Evolutionary conservation across 2,329 filamentous ascomycete species (phyloP), one percentile per base, ranked within the genome.

Genomic region (Metarhizium sp.): DNA sequence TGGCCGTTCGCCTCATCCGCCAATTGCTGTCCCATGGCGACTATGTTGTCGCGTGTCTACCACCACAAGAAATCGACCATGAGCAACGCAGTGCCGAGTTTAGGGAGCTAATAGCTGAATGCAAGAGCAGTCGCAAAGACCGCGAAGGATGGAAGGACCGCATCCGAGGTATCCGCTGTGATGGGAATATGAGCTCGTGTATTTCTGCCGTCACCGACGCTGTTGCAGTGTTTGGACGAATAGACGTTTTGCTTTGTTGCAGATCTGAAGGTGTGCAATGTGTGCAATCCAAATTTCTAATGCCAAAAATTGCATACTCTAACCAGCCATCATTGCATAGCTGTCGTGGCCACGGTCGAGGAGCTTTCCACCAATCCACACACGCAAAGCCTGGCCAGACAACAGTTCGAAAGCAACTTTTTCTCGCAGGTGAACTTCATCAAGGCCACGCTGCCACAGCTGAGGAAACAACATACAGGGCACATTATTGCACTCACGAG

Each of bases 361-460:
- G 94, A 99, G 70, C 77, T 96, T 30, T 85, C 86, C 1, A 87
- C 88, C 34, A 86, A 79, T 29, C 78, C 80, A 4, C 80, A 84
- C 47, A 91, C 90, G 1, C 80, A 86, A 62, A 90, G 86, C 57
- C 80, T 96, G 18, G 86, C 95, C 40, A 84, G 88, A 58, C 89
- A 95, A 65, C 92, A 96, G 69, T 96, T 97, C 68, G 92, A 97
- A 70, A 85, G 85, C 59, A 90, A 95, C 64, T 97, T 95, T 76
- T 97, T 97, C 70, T 90, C 90, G 1, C 91, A 95, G 56, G 87
- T 97, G 69, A 97, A 97, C 72, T 90, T 95, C 67, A 95, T 97
- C 75, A 95, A 94, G 69, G 88, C 92, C 14, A 79, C 85, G 1
- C 77, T 99, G 25, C 91, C 92, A 1, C 79, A 85, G 54, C 86